Evolutionary conservation across 2,329 filamentous ascomycete species (phyloP), one percentile per base, ranked within the genome.

Genomic region (Cytospora piceicola): DNA sequence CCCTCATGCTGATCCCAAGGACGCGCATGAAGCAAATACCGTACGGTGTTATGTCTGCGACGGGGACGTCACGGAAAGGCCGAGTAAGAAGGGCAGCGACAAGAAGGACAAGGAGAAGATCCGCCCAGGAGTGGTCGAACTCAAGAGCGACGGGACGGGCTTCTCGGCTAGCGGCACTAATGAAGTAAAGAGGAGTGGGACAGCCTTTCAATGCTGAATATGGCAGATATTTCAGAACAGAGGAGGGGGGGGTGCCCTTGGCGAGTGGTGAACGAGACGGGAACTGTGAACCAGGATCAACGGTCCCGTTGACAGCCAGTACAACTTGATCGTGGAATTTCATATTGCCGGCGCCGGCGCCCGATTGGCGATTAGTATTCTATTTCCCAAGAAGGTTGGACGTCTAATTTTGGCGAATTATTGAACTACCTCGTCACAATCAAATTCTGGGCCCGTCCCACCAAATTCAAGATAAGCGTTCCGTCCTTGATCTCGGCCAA

Each of bases 101-200:
- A 77, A 78, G 56, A 78, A 79, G 61, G 77, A 83, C 57, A 80
- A 86, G 70, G 83, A 88, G 42, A 86, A 81, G 61, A 83, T 90
- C 42, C 87, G 83, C 67, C 86, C 89, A 0, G 94, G 94, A 0
- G 74, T 97, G 39, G 89, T 97, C 3, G 87, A 91, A 73, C 85
- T 98, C 58, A 88, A 86, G 70, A 92, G 90, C 42, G 94, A 97
- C 72, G 94, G 94, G 0, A 98, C 94, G 0, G 94, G 94, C 0
- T 98, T 97, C 77, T 94, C 94, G 5, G 91, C 92, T 5, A 89
- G 90, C n/a, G 94, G 95, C 3, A 85, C 86, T 60, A 96, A 90
- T 73, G 86, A 91, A 71, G 93, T 96, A 20, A 90, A 91, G 77
- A 95, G 89, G 75, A 80, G 85, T 4, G 90, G 91, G 0, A 88